Evolutionary conservation across 108 stramenopile species (phyloP).

Genomic region (Cylindrotheca fusiformis): DNA sequence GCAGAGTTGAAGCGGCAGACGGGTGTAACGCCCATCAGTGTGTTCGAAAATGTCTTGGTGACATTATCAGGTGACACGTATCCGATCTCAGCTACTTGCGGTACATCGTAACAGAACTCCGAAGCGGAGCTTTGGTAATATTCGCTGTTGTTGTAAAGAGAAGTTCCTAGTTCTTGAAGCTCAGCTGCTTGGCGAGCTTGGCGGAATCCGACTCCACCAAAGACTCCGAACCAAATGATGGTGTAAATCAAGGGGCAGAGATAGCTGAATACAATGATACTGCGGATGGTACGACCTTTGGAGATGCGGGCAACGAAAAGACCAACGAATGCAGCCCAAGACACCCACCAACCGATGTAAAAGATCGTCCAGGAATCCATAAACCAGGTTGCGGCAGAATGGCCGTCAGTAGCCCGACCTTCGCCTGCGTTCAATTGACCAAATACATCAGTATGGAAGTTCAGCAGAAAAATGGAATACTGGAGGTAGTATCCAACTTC

Average conservation of each 20-base stretch:
- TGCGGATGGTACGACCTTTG: slow-evolving; percentile 49
- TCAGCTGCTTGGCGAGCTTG: slow-evolving; percentile 46
- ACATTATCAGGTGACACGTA: slow-evolving; percentile 17
- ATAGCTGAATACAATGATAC: slow-evolving; percentile 36
- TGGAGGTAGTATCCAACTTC: slow-evolving; percentile 56
- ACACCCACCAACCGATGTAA: slow-evolving; percentile 72
- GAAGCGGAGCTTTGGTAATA: slow-evolving; percentile 23
- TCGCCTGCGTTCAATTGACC: slow-evolving; percentile 37
- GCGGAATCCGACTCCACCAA: slow-evolving; percentile 61
- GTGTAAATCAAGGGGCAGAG: slow-evolving; percentile 38
- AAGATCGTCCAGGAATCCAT: slow-evolving; percentile 64
- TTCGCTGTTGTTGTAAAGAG: slow-evolving; percentile 18
- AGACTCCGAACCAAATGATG: slow-evolving; percentile 48
- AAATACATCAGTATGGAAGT: slow-evolving; percentile 53
- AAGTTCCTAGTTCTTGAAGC: slow-evolving; percentile 28
- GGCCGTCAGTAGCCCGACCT: slow-evolving; percentile 49
- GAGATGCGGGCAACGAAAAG: slow-evolving; percentile 68
- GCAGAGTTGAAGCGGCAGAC: slow-evolving; percentile 35
- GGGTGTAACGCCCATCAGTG: slow-evolving; percentile 40
- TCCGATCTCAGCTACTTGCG: slow-evolving; percentile 31
- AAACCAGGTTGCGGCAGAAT: slow-evolving; percentile 38
- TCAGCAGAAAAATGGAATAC: slow-evolving; percentile 32
- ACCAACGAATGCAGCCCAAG: slow-evolving; percentile 72
- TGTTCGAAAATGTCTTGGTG: slow-evolving; percentile 26
- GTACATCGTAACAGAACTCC: slow-evolving; percentile 47